phyloP scores from a whole-genome alignment of 306 rosid genomes.

The Carpinus viminea region DNA sequence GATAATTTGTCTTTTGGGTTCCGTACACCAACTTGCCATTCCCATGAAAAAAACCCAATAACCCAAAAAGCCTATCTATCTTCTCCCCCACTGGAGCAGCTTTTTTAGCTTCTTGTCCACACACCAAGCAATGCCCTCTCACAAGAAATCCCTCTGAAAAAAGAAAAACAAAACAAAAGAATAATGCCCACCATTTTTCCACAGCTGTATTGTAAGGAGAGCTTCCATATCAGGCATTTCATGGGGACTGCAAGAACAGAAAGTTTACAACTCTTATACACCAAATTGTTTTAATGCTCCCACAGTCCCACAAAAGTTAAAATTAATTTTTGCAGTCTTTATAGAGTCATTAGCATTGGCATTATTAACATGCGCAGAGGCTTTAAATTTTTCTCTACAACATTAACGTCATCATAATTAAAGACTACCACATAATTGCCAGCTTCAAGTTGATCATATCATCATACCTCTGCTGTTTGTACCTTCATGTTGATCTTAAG shows the following conservation, averaged over 20 bases:
- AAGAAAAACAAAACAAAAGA: background rate
- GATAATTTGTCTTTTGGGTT: background rate
- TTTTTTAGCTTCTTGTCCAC: conserved; percentile 4
- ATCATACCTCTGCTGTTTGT: background rate
- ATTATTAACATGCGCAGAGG: conserved; percentile 5
- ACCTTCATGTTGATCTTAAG: too few relatives aligned
- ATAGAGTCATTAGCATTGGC: background rate
- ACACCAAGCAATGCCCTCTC: conserved; percentile 3
- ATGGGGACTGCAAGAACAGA: background rate
- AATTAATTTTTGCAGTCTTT: background rate
- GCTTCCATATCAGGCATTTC: background rate
- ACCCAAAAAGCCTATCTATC: background rate
- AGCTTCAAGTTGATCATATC: background rate
- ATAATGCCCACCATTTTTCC: background rate
- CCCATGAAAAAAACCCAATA: background rate
- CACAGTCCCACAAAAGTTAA: background rate
- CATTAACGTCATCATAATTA: background rate
- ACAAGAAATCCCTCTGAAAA: background rate
- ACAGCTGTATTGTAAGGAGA: background rate
- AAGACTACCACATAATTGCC: background rate
- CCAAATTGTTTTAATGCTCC: background rate
- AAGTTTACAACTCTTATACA: background rate
- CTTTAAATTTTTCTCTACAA: background rate
- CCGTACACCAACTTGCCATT: background rate
- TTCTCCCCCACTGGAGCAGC: background rate